A percentile compares a stretch with the other conserved stretches of the same genome.
Conservation (phyloP, 2,329 filamentous ascomycete species). For the Botryosphaeria dothidea region DNA sequence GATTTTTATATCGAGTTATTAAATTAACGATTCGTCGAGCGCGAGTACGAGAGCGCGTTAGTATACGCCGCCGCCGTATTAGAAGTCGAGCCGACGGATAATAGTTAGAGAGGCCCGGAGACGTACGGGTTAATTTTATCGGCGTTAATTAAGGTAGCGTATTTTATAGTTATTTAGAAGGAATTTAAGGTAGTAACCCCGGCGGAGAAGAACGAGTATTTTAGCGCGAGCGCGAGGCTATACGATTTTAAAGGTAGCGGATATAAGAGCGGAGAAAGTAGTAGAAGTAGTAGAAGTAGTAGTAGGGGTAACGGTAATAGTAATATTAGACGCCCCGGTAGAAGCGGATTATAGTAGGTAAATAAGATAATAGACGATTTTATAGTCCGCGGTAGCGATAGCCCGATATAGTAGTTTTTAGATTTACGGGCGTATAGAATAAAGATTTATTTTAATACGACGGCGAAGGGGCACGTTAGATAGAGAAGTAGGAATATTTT, state of each 20-base stretch:
- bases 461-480: conserved; percentile 16
- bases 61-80: conserved; percentile 26
- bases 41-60: conserved; percentile 26
- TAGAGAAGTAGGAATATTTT: conserved; percentile 19
- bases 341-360: neutral
- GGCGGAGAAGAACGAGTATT: neutral
- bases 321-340: neutral
- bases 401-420: conserved; percentile 25
- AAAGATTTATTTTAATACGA: conserved; percentile 25
- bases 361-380: conserved; percentile 23
- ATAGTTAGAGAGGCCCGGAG: conserved; percentile 23
- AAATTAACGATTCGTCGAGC: neutral
- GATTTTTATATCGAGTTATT: neutral
- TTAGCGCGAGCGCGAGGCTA: neutral
- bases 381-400: conserved; percentile 23
- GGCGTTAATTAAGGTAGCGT: conserved; percentile 21
- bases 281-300: conserved; percentile 18
- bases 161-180: conserved; percentile 27
- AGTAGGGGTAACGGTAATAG: no score
- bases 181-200: conserved; percentile 19
- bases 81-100: conserved; percentile 20
- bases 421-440: conserved; percentile 23
- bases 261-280: conserved; percentile 9
- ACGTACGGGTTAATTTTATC: conserved; percentile 20
- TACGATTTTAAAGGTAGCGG: neutral